Conservation (phyloP, 2,329 filamentous ascomycete species). For the Mycocentrospora acerina region DNA sequence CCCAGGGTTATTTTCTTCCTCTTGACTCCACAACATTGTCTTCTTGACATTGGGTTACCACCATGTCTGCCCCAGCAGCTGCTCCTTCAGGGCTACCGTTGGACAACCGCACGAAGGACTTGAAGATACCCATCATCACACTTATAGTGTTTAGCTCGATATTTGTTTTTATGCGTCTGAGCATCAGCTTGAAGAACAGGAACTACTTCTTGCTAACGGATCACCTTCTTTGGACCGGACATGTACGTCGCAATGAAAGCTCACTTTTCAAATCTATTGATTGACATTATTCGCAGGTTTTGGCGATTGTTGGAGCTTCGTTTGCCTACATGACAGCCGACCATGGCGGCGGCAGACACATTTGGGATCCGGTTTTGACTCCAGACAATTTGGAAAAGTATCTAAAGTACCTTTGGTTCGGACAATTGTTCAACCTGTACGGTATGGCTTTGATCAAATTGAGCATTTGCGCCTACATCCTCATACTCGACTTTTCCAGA, state of each 20-base stretch:
- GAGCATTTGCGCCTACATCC: constrained; percentile 30
- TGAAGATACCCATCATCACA: constrained; percentile 23
- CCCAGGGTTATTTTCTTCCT: constrained; percentile 1
- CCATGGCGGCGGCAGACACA: constrained; percentile 20
- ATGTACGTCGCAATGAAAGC: constrained; percentile 11
- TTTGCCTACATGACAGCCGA: constrained; percentile 23
- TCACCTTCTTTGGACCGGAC: constrained; percentile 26
- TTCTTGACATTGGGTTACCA: neutral
- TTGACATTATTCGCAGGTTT: constrained; percentile 12
- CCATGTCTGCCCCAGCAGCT: constrained; percentile 14
- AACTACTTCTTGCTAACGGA: constrained; percentile 27
- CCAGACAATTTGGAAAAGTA: constrained; percentile 19
- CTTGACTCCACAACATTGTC: constrained; percentile 1
- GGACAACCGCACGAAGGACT: constrained; percentile 22
- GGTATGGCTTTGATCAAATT: constrained; percentile 31
- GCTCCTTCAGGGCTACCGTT: constrained; percentile 14
- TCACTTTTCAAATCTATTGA: neutral
- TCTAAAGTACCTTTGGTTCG: constrained; percentile 22
- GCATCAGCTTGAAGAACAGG: constrained; percentile 21
- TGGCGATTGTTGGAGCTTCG: constrained; percentile 21
- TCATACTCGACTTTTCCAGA: constrained; percentile 28
- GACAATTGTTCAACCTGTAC: constrained; percentile 27
- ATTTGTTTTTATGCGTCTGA: constrained; percentile 22
- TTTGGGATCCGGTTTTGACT: constrained; percentile 27
- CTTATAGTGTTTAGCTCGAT: constrained; percentile 25